Percentiles rank a stretch among this genome's conserved stretches.
Evolutionary conservation across 1,284 basidiomycete species (phyloP).

Genomic region (Sanghuangporus weigelae): DNA sequence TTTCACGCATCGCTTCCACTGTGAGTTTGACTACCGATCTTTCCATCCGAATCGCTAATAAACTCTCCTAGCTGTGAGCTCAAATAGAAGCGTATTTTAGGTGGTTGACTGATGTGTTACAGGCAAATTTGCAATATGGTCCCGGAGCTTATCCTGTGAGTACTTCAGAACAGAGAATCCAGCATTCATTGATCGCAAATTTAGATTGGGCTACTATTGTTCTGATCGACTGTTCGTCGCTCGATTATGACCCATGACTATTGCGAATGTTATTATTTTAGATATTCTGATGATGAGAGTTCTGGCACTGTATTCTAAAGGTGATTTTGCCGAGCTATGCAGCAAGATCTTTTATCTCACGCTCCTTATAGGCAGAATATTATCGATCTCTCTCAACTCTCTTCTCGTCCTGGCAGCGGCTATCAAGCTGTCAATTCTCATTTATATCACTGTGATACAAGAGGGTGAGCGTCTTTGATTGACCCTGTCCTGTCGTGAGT

Average conservation of each 20-base stretch:
- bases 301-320: not conserved
- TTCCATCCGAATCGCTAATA: not conserved
- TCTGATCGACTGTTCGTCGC: not conserved
- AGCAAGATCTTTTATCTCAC: not conserved
- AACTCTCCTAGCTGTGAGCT: not conserved
- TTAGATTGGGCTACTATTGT: not conserved
- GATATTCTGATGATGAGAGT: conserved; percentile 3
- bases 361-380: not conserved
- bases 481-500: not conserved
- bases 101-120: not conserved
- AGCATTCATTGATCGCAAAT: not conserved
- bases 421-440: not conserved
- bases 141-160: not conserved
- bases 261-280: not conserved
- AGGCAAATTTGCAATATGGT: no score
- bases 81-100: not conserved
- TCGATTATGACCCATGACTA: not conserved
- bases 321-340: not conserved
- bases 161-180: not conserved
- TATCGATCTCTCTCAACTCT: not conserved
- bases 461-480: not conserved
- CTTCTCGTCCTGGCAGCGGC: not conserved
- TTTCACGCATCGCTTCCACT: not conserved
- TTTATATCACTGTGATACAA: not conserved
- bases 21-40: not conserved